These are phyloP conservation scores for Leucoagaricus sp. DNA, from an alignment of 1,284 basidiomycete species.

Conservation along the genomic window DNA sequence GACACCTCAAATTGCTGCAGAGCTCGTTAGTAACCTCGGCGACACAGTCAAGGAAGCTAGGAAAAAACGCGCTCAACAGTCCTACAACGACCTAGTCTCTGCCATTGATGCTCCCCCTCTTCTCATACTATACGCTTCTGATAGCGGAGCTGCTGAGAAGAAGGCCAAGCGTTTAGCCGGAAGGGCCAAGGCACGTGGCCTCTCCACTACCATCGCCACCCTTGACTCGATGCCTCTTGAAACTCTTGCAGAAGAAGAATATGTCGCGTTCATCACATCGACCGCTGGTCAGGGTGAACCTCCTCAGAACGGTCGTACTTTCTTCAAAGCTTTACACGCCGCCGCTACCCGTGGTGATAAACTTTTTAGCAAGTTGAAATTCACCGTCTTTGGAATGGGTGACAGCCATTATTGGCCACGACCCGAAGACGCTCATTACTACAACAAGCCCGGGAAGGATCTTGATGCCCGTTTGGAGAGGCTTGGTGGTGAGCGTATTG, in stretches of 20 bases:
- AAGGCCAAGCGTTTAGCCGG: conserved; percentile 86
- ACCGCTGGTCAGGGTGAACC: conserved; percentile 99
- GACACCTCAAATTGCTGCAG: conserved; percentile 79
- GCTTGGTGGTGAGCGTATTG: conserved; percentile 76
- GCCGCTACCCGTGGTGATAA: conserved; percentile 58
- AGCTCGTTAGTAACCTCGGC: conserved; percentile 86
- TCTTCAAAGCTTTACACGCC: conserved; percentile 86
- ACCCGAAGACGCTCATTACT: conserved; percentile 94
- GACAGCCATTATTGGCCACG: conserved; percentile 99
- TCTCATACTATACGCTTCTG: conserved; percentile 89
- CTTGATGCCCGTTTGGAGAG: conserved; percentile 78
- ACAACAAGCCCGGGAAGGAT: conserved; percentile 97
- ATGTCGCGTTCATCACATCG: conserved; percentile 89
- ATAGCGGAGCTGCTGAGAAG: conserved; percentile 96
- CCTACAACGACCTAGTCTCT: conserved; percentile 85
- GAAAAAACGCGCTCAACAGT: conserved; percentile 81
- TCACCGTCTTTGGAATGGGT: conserved; percentile 92
- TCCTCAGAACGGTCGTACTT: conserved; percentile 92
- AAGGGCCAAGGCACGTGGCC: conserved; percentile 84
- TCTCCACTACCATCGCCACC: conserved; percentile 72
- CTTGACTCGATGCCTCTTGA: conserved; percentile 83
- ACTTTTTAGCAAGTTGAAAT: conserved; percentile 65
- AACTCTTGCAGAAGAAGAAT: conserved; percentile 73
- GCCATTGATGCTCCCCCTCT: conserved; percentile 91
- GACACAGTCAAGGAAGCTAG: conserved; percentile 84